Conservation (phyloP, 331 rosid species). For the Malus hybrid region DNA sequence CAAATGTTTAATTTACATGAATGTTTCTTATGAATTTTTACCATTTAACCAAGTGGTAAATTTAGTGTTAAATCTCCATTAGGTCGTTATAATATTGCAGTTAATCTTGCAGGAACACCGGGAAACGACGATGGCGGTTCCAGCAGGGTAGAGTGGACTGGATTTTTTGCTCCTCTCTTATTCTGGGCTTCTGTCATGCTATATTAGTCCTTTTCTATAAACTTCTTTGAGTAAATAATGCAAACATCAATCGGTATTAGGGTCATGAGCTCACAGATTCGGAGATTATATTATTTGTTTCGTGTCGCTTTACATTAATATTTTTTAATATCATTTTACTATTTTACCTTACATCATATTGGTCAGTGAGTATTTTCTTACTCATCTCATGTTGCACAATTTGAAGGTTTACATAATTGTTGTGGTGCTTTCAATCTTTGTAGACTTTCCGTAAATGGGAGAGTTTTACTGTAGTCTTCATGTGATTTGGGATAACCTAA, state of each 20-base stretch:
- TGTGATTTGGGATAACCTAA: too few relatives aligned
- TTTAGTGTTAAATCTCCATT: too few relatives aligned
- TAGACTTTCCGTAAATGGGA: too few relatives aligned
- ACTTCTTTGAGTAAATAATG: slow-evolving; percentile 8
- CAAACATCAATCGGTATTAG: background rate
- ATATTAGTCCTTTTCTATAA: slow-evolving; percentile 17
- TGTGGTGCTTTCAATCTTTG: background rate
- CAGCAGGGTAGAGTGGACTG: slow-evolving; percentile 27
- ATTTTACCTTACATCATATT: background rate
- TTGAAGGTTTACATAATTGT: background rate
- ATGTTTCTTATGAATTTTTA: background rate
- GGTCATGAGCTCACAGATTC: background rate
- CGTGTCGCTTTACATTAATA: background rate
- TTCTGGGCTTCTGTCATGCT: slow-evolving; percentile 34
- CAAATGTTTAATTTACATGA: too few relatives aligned
- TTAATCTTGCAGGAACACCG: slow-evolving; percentile 29
- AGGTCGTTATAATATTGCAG: background rate
- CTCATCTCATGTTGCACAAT: background rate
- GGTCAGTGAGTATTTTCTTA: background rate
- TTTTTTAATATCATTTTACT: background rate
- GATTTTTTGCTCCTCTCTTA: slow-evolving; percentile 36
- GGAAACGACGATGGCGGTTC: slow-evolving; percentile 22
- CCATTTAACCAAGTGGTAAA: background rate
- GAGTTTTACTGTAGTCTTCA: background rate
- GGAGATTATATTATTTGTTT: background rate